Percentiles rank a stretch among this genome's conserved stretches.
phyloP scores from a whole-genome alignment of 495 filamentous ascomycete species.

The Penicillium chermesinum region DNA sequence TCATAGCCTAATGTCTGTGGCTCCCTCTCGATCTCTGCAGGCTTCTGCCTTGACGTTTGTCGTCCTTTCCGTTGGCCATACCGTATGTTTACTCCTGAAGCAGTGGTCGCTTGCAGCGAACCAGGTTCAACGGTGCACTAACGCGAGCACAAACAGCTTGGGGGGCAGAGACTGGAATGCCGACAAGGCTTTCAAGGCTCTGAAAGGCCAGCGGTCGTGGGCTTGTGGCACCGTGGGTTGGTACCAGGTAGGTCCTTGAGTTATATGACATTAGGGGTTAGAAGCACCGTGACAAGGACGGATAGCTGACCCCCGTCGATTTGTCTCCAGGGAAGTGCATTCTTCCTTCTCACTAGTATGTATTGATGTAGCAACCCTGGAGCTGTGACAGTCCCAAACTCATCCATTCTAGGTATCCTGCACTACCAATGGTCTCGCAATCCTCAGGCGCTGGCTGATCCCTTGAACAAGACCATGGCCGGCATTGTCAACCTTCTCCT shows the following conservation, averaged over 20 bases:
- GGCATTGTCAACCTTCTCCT: conserved; percentile 23
- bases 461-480: conserved; percentile 26
- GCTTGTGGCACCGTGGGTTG: conserved; percentile 27
- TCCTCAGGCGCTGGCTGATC: conserved; percentile 21
- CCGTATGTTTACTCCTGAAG: conserved; percentile 12
- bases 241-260: conserved; percentile 24
- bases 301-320: neutral
- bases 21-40: conserved; percentile 19
- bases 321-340: conserved; percentile 22
- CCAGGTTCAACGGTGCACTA: neutral
- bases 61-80: conserved; percentile 23
- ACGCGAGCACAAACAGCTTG: conserved; percentile 2
- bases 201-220: conserved; percentile 21
- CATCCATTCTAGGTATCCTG: conserved; percentile 16
- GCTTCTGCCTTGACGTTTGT: conserved; percentile 20
- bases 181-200: conserved; percentile 21
- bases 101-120: neutral
- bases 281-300: neutral
- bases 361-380: neutral
- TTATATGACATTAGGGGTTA: neutral
- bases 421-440: conserved; percentile 30
- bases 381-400: neutral
- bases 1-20: conserved; percentile 13
- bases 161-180: conserved; percentile 24
- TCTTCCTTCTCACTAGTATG: conserved; percentile 22